A percentile compares a stretch with the other conserved stretches of the same genome.
Conservation (phyloP, 2,329 filamentous ascomycete species). For the Xylariaceae sp. region DNA sequence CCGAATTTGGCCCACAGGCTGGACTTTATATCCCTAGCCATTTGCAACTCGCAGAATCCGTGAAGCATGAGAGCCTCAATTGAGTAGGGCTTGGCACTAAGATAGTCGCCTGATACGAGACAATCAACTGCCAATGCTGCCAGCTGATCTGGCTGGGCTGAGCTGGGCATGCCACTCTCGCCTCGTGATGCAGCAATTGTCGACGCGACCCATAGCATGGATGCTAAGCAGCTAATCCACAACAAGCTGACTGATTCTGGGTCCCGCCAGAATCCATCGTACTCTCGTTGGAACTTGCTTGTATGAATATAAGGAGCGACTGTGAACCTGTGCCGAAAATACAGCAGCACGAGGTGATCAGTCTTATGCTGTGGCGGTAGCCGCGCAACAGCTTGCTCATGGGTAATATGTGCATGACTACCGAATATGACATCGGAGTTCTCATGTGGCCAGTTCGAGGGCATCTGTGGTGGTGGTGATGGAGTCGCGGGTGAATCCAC, state of each 20-base stretch:
- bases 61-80: constrained; percentile 47
- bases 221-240: constrained; percentile 49
- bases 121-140: constrained; percentile 38
- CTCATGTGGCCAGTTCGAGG: constrained; percentile 17
- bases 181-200: constrained; percentile 31
- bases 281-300: constrained; percentile 43
- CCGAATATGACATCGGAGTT: constrained; percentile 25
- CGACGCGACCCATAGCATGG: constrained; percentile 38
- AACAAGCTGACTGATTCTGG: constrained; percentile 37
- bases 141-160: constrained; percentile 26
- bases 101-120: constrained; percentile 44
- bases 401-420: constrained; percentile 22
- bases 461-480: constrained; percentile 23
- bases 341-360: constrained; percentile 30
- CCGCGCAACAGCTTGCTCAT: constrained; percentile 28
- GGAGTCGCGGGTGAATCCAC: constrained; percentile 19
- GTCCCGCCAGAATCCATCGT: constrained; percentile 42
- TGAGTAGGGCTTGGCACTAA: constrained; percentile 39
- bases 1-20: constrained; percentile 45
- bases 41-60: constrained; percentile 37
- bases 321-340: constrained; percentile 30
- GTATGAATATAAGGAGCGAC: constrained; percentile 32
- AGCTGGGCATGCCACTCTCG: constrained; percentile 20
- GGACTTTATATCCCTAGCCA: constrained; percentile 37
- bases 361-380: constrained; percentile 26